Percentiles rank a stretch among this genome's conserved stretches.
Evolutionary conservation across 2,329 filamentous ascomycete genomes (phyloP).

Genomic region (Fusarium sulawesiense): DNA sequence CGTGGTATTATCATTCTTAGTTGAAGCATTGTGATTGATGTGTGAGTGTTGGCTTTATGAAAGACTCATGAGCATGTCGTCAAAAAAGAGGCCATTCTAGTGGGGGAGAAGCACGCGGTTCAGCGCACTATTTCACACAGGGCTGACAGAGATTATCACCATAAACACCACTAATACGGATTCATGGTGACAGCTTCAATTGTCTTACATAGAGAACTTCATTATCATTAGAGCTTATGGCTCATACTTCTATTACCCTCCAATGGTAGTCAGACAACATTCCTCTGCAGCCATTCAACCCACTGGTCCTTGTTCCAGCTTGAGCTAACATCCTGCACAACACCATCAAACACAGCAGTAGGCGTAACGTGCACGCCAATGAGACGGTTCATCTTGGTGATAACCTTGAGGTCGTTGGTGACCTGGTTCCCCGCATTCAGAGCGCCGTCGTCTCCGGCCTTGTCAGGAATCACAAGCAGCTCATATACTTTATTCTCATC

Average conservation of each 20-base stretch:
- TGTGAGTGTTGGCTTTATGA: conserved; percentile 10
- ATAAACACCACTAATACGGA: background rate
- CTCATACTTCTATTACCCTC: background rate
- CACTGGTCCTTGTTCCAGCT: conserved; percentile 84
- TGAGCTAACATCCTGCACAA: conserved; percentile 83
- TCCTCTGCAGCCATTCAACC: conserved; percentile 81
- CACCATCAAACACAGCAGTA: conserved; percentile 88
- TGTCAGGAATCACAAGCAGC: conserved; percentile 75
- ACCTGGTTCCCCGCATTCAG: conserved; percentile 85
- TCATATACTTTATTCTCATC: conserved; percentile 76
- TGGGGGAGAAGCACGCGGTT: conserved; percentile 6
- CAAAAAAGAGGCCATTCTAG: conserved; percentile 26
- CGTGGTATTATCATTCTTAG: conserved; percentile 35
- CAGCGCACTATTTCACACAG: conserved; percentile 16
- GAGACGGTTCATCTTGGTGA: conserved; percentile 83
- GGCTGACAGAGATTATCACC: conserved; percentile 4
- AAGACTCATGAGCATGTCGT: conserved; percentile 19
- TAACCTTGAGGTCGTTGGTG: conserved; percentile 85
- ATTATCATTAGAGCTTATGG: conserved; percentile 24
- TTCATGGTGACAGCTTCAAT: conserved; percentile 12
- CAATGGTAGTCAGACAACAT: conserved; percentile 53
- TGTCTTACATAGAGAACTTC: background rate
- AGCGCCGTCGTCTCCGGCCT: conserved; percentile 72
- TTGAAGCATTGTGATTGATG: conserved; percentile 35
- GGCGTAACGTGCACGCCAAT: conserved; percentile 91